phyloP scores from a whole-genome alignment of 2,329 filamentous ascomycete species.

The Diplodia intermedia region DNA sequence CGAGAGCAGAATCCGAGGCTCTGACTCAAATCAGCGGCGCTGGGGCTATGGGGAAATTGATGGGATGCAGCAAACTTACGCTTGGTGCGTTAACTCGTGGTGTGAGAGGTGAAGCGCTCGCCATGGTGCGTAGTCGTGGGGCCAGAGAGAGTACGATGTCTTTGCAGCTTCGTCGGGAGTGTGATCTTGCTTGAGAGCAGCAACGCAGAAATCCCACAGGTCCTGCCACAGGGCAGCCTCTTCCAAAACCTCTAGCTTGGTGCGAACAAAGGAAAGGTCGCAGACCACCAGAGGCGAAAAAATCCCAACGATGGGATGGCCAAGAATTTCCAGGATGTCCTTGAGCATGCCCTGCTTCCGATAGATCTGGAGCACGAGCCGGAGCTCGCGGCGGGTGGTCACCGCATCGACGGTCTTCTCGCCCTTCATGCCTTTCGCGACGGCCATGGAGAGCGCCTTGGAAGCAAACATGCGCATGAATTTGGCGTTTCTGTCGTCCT shows the following conservation, averaged over 20 bases:
- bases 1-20: conserved; percentile 11
- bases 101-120: conserved; percentile 18
- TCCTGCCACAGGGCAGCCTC: conserved; percentile 28
- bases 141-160: conserved; percentile 27
- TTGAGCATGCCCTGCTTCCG: conserved; percentile 29
- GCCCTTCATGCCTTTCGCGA: conserved; percentile 29
- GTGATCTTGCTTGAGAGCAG: conserved; percentile 20
- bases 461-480: conserved; percentile 28
- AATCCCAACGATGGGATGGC: conserved; percentile 20
- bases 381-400: conserved; percentile 31
- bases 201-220: conserved; percentile 31
- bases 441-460: conserved; percentile 19
- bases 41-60: background rate
- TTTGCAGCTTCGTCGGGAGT: conserved; percentile 19
- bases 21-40: conserved; percentile 1
- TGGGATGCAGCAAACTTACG: background rate
- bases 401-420: conserved; percentile 30
- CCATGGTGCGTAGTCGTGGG: conserved; percentile 25
- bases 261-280: conserved; percentile 29
- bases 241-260: conserved; percentile 29
- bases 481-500: conserved; percentile 25
- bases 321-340: conserved; percentile 28
- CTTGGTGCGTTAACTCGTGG: conserved; percentile 13
- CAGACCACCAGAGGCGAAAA: conserved; percentile 31
- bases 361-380: conserved; percentile 30